Percentiles rank a stretch among this genome's conserved stretches.
phyloP scores from a whole-genome alignment of 2,329 filamentous ascomycete species.

The Diaporthe caulivora region DNA sequence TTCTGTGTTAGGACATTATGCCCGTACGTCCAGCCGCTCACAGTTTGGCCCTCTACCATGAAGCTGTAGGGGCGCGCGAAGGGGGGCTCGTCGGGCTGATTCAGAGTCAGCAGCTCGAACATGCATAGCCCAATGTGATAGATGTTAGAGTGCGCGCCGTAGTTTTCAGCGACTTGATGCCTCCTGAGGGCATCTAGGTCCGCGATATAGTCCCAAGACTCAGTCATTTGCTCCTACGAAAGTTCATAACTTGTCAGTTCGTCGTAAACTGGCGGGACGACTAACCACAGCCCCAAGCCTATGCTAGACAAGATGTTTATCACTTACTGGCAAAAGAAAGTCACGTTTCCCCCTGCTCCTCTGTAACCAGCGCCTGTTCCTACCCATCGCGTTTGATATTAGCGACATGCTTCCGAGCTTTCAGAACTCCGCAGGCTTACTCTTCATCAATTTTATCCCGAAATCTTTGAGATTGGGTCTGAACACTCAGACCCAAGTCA shows the following conservation, averaged over 20 bases:
- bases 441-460: conserved; percentile 7
- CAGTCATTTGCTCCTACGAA: conserved; percentile 7
- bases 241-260: not conserved
- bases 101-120: conserved; percentile 13
- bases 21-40: conserved; percentile 22
- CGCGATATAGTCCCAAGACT: conserved; percentile 18
- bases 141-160: conserved; percentile 12
- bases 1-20: not conserved
- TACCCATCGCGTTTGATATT: not conserved
- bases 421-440: not conserved
- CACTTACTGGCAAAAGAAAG: not conserved
- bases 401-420: not conserved
- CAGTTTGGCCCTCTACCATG: not conserved
- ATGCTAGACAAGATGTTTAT: not conserved
- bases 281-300: not conserved
- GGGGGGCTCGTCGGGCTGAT: not conserved
- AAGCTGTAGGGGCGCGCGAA: not conserved
- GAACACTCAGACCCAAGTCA: conserved; percentile 14
- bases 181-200: not conserved
- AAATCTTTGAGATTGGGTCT: not conserved
- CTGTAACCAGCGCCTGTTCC: not conserved
- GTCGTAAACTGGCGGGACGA: no score
- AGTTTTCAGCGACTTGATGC: not conserved
- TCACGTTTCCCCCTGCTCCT: conserved; percentile 16
- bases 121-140: conserved; percentile 23